phyloP scores from a whole-genome alignment of 1,284 basidiomycete species.

The Ceratobasidium sp. region DNA sequence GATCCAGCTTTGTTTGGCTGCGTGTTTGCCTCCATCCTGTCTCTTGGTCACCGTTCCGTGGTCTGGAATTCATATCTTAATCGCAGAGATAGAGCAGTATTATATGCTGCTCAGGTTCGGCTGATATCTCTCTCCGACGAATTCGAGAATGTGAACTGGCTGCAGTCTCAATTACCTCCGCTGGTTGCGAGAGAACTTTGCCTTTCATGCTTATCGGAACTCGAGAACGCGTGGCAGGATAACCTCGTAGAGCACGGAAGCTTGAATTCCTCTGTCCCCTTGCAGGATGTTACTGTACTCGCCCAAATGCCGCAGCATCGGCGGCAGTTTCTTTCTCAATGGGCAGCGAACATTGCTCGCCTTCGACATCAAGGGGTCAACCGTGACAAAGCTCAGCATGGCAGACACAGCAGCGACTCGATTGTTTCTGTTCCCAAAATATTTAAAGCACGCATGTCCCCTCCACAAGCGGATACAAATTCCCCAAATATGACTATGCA shows the following conservation, averaged over 20 bases:
- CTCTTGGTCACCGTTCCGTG: background rate
- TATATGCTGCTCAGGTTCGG: background rate
- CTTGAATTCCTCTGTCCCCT: too few species aligned
- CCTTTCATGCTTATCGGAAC: background rate
- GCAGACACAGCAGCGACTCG: too few species aligned
- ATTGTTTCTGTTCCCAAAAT: too few species aligned
- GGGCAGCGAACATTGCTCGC: too few species aligned
- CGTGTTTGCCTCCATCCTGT: background rate
- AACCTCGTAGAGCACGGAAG: too few species aligned
- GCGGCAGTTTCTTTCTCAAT: too few species aligned
- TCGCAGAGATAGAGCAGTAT: conserved; percentile 2
- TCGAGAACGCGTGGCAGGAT: background rate
- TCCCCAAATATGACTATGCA: background rate
- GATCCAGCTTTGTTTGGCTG: background rate
- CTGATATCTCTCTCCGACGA: background rate
- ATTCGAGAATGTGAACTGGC: background rate
- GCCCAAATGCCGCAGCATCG: too few species aligned
- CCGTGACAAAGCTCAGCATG: too few species aligned
- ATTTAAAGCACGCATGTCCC: too few species aligned
- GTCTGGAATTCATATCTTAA: background rate
- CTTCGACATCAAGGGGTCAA: too few species aligned
- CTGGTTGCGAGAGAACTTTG: too few species aligned
- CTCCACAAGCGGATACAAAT: background rate
- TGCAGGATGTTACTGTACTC: too few species aligned
- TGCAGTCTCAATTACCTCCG: background rate